Percentiles rank a stretch among this genome's conserved stretches.
These are phyloP conservation scores for Sporisorium iseilematis-ciliati DNA, from an alignment of 1,284 basidiomycete species.

Conservation along the genomic window DNA sequence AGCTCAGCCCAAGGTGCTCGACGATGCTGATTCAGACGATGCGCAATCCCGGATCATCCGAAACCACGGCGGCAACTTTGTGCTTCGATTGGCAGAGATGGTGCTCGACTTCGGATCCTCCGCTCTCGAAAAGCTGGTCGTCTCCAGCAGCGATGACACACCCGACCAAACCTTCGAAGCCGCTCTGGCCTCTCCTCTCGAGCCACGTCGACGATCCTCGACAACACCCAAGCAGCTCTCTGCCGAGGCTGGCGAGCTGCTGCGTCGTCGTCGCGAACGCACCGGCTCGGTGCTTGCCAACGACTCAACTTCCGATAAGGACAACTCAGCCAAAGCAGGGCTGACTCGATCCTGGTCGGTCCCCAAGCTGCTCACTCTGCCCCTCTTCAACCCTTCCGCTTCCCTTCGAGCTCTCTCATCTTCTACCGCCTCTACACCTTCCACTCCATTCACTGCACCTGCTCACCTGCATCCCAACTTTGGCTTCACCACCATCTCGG, in stretches of 20 bases:
- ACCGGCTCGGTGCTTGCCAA: slow-evolving; percentile 12
- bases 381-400: slow-evolving; percentile 33
- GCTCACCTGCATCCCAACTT: slow-evolving; percentile 25
- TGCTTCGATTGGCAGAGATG: slow-evolving; percentile 44
- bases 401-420: slow-evolving; percentile 29
- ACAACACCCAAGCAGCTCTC: slow-evolving; percentile 41
- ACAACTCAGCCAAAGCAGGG: neutral
- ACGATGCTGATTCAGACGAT: slow-evolving; percentile 39
- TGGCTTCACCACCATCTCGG: slow-evolving; percentile 20
- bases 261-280: slow-evolving; percentile 38
- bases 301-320: slow-evolving; percentile 11
- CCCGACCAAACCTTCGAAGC: neutral
- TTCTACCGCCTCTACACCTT: slow-evolving; percentile 29
- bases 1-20: slow-evolving; percentile 2
- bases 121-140: slow-evolving; percentile 34
- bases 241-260: slow-evolving; percentile 35
- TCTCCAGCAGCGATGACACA: slow-evolving; percentile 9
- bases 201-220: slow-evolving; percentile 28
- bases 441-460: slow-evolving; percentile 17
- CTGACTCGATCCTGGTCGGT: slow-evolving; percentile 40
- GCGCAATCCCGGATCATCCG: slow-evolving; percentile 31
- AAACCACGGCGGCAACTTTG: slow-evolving; percentile 34
- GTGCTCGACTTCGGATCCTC: slow-evolving; percentile 45
- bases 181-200: slow-evolving; percentile 8
- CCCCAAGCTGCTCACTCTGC: slow-evolving; percentile 40